Evolutionary conservation across 306 rosid genomes (phyloP).

Genomic region (Prinsepia uniflora): DNA sequence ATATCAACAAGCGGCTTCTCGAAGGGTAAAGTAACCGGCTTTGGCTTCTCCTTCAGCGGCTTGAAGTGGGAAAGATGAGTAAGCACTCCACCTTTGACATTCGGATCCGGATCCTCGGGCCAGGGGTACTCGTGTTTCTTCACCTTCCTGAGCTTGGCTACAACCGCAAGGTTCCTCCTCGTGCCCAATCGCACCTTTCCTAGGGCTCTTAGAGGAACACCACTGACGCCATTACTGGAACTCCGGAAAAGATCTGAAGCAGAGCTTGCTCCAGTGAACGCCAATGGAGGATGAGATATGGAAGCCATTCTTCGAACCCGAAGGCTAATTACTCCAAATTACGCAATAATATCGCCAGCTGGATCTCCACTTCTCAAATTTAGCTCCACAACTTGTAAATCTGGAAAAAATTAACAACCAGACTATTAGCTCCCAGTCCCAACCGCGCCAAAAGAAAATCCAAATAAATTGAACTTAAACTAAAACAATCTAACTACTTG

Average conservation of each 20-base stretch:
- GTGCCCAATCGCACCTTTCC: slow-evolving; percentile 49
- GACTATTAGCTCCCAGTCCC: neutral
- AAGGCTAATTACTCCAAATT: slow-evolving; percentile 19
- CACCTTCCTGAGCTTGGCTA: slow-evolving; percentile 63
- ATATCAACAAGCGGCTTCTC: slow-evolving; percentile 74
- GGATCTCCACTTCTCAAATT: slow-evolving; percentile 29
- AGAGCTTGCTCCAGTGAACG: slow-evolving; percentile 35
- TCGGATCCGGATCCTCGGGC: slow-evolving; percentile 77
- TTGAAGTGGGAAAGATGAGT: slow-evolving; percentile 70
- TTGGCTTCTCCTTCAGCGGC: slow-evolving; percentile 72
- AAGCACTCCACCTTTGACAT: slow-evolving; percentile 76
- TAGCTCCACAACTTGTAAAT: slow-evolving; percentile 25
- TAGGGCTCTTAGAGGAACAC: slow-evolving; percentile 62
- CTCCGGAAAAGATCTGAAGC: slow-evolving; percentile 90
- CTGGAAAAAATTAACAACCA: neutral
- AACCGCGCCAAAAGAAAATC: neutral
- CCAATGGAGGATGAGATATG: slow-evolving; percentile 47
- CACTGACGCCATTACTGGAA: slow-evolving; percentile 57
- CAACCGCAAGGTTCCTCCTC: slow-evolving; percentile 47
- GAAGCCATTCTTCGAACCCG: slow-evolving; percentile 54
- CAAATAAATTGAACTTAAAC: neutral
- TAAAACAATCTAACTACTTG: neutral
- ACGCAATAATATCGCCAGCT: slow-evolving; percentile 39
- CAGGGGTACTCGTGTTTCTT: slow-evolving; percentile 86
- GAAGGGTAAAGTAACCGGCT: slow-evolving; percentile 69